Evolutionary conservation across 2,329 filamentous ascomycete genomes (phyloP), one percentile per base, ranked within the genome.

Genomic region (Colletotrichum scovillei): DNA sequence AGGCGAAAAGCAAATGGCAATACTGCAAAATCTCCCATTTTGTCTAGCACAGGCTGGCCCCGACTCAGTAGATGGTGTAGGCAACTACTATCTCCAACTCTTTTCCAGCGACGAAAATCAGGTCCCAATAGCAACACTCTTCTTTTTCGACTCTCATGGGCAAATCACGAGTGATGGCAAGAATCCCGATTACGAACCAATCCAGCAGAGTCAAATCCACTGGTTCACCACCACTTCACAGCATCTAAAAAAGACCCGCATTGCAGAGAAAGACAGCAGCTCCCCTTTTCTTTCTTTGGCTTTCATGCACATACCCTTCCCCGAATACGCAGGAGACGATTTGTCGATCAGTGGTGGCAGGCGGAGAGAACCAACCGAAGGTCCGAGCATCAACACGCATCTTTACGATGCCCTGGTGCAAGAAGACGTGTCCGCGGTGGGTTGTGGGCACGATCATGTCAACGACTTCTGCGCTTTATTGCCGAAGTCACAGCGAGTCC

Each of bases 391-490:
- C 67, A 80, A 81, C 69, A 78, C 79, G 2, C 76, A 80, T 66
- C 78, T 81, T 69, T 81, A 81, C 68, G 75, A 80, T 63, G 77
- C 78, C 67, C 75, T 81, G 62, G 76, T 73, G 28, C 73, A 76
- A 75, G 79, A 73, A 74, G 78, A 76, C 19, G 65, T 80, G 66
- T 58, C 72, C 49, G 79, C 79, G 72, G 35, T 81, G 63, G 78
- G 79, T 55, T 80, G 78, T 67, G 79, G 78, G n/a, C 79, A 81
- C 70, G 79, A 81, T 69, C 78, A 80, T 59, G 78, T 79, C 26
- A 81, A 81, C 70, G 80, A 81, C 66, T 81, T 81, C 75, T 81
- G 79, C 65, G 80, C 73, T 77, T 72, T 78, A 65, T 75, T 79
- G 67, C 79, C 76, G 77, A 78, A 76, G 76, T n/a, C 19, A 1